Percentiles rank a stretch among this genome's conserved stretches.
Evolutionary conservation across 1,284 basidiomycete genomes (phyloP).

Genomic region (Bjerkandera adusta): DNA sequence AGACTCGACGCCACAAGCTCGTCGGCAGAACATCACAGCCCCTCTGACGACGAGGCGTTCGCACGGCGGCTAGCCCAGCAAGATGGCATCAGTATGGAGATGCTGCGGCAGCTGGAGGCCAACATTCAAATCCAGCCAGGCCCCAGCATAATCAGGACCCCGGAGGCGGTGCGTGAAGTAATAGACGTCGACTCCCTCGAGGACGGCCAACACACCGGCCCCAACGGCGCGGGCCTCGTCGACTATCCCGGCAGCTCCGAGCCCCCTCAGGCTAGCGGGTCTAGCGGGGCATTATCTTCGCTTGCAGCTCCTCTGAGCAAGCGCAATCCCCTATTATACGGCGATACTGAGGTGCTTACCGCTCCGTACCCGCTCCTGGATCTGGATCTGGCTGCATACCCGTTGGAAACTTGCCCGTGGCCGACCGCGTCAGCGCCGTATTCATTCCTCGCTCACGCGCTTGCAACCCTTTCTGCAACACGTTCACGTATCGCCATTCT

Average conservation of each 20-base stretch:
- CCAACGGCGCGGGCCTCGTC: background rate
- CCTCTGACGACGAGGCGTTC: slow-evolving; percentile 21
- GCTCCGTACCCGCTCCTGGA: slow-evolving; percentile 36
- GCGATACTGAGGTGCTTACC: too few species aligned
- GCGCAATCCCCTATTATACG: too few species aligned
- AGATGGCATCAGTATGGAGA: slow-evolving; percentile 26
- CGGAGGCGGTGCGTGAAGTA: slow-evolving; percentile 22
- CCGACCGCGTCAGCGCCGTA: slow-evolving; percentile 61
- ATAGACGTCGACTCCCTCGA: slow-evolving; percentile 31
- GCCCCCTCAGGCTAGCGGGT: too few species aligned
- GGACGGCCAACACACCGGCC: slow-evolving; percentile 14
- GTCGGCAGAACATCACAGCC: slow-evolving; percentile 3
- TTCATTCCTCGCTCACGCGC: slow-evolving; percentile 76
- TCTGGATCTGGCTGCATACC: too few species aligned
- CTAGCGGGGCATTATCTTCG: too few species aligned
- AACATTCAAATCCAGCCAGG: slow-evolving; percentile 6
- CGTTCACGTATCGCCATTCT: slow-evolving; percentile 82
- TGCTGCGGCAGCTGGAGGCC: slow-evolving; percentile 22
- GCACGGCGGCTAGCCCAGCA: slow-evolving; percentile 27
- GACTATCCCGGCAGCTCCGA: background rate
- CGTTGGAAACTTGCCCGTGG: slow-evolving; percentile 36
- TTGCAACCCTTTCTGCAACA: slow-evolving; percentile 72
- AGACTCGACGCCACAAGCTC: slow-evolving; percentile 11
- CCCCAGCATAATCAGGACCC: background rate
- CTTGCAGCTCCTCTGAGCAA: too few species aligned